A percentile compares a stretch with the other conserved stretches of the same genome.
Conservation (phyloP, 129 eudicot species). For the Flaveria trinervia region DNA sequence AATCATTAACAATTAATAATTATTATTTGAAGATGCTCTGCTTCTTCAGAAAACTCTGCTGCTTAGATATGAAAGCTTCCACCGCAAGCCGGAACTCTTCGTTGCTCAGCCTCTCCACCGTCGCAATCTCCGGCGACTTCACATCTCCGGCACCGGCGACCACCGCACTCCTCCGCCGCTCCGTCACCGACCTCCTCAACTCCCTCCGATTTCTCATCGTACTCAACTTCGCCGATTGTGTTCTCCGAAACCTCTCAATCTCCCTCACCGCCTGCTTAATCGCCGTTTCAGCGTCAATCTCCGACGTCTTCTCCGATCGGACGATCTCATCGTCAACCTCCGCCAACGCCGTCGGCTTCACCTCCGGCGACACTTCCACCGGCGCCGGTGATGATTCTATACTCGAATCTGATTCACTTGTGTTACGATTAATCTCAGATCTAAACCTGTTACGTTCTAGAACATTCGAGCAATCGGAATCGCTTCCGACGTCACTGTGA, state of each 20-base stretch:
- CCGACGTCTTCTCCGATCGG: slow-evolving; percentile 10
- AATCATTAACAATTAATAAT: neutral
- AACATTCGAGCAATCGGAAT: slow-evolving; percentile 14
- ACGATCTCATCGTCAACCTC: slow-evolving; percentile 34
- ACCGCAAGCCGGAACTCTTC: slow-evolving; percentile 40
- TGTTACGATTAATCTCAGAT: slow-evolving; percentile 15
- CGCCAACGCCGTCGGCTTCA: neutral
- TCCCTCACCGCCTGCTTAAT: slow-evolving; percentile 53
- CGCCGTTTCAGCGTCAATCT: slow-evolving; percentile 35
- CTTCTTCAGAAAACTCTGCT: slow-evolving; percentile 25
- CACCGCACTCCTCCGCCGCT: slow-evolving; percentile 18
- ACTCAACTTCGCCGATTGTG: slow-evolving; percentile 57
- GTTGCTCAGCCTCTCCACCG: slow-evolving; percentile 28
- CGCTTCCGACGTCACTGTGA: slow-evolving; percentile 25
- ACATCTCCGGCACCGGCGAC: neutral
- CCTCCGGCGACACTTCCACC: neutral
- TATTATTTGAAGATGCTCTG: slow-evolving; percentile 20
- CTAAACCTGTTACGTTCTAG: slow-evolving; percentile 26
- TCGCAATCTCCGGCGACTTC: neutral
- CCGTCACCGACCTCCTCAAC: slow-evolving; percentile 64
- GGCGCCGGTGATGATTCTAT: neutral
- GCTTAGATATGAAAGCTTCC: slow-evolving; percentile 42
- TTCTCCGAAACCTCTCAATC: slow-evolving; percentile 51
- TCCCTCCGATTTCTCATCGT: slow-evolving; percentile 32
- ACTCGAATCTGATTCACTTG: neutral